Conservation (phyloP, 1,284 basidiomycete genomes). For the Quambalaria eucalypti region DNA sequence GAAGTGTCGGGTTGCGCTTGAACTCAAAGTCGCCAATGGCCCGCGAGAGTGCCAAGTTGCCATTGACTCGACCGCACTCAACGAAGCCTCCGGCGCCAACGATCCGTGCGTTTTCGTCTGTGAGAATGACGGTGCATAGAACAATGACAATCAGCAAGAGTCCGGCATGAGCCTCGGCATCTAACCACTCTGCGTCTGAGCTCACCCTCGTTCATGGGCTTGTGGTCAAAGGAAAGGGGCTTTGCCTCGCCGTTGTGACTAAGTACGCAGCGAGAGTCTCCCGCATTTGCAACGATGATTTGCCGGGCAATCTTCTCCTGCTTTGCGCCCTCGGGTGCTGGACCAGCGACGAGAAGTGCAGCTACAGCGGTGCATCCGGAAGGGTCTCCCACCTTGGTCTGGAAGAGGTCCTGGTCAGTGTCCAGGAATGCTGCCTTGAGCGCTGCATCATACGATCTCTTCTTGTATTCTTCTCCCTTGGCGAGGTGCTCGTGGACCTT, state of each 20-base stretch:
- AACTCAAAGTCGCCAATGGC: conserved; percentile 98
- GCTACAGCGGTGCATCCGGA: conserved; percentile 96
- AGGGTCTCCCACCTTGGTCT: conserved; percentile 64
- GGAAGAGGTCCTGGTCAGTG: conserved; percentile 85
- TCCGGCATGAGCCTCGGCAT: too few relatives aligned
- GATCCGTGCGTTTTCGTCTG: conserved; percentile 82
- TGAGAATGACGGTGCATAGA: too few relatives aligned
- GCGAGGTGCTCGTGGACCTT: conserved; percentile 75
- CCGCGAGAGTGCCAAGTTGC: conserved; percentile 88
- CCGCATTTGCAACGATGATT: conserved; percentile 69
- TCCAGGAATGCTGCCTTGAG: conserved; percentile 83
- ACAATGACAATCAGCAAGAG: too few relatives aligned
- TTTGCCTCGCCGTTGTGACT: conserved; percentile 75
- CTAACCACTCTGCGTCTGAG: too few relatives aligned
- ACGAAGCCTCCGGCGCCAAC: conserved; percentile 90
- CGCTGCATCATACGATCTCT: conserved; percentile 64
- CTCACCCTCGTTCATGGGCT: conserved; percentile 77
- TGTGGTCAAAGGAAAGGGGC: conserved; percentile 87
- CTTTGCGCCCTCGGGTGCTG: conserved; percentile 1
- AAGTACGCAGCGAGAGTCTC: conserved; percentile 90
- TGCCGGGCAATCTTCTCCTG: conserved; percentile 16
- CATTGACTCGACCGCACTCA: conserved; percentile 94
- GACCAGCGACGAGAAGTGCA: conserved; percentile 50
- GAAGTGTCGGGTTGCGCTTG: conserved; percentile 78
- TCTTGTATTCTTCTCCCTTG: conserved; percentile 63